phyloP scores from a whole-genome alignment of 2,329 filamentous ascomycete genomes.

The Paraphoma chrysanthemicola region DNA sequence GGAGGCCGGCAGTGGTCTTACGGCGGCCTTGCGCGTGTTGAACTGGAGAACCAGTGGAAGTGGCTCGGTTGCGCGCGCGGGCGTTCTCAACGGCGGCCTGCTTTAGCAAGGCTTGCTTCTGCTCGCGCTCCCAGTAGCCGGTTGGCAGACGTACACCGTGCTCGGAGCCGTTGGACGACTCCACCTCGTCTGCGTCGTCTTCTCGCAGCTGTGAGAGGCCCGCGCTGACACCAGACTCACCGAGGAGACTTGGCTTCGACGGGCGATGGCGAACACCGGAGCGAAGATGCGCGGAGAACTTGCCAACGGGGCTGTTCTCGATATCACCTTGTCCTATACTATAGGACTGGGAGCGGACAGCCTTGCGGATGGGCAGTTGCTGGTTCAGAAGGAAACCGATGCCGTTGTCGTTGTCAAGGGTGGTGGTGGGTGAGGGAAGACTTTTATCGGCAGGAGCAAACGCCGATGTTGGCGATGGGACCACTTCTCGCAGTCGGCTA shows the following conservation, averaged over 20 bases:
- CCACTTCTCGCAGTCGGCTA: conserved; percentile 40
- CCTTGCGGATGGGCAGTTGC: conserved; percentile 83
- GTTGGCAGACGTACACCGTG: conserved; percentile 54
- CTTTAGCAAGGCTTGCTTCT: conserved; percentile 42
- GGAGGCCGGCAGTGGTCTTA: conserved; percentile 56
- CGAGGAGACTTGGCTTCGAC: conserved; percentile 78
- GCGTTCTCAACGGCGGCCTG: conserved; percentile 47
- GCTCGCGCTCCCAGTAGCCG: conserved; percentile 42
- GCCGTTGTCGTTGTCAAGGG: conserved; percentile 57
- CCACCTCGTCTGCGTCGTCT: conserved; percentile 68
- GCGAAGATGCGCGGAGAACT: conserved; percentile 59
- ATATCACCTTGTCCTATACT: conserved; percentile 88
- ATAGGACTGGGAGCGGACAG: conserved; percentile 94
- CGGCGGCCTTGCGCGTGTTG: conserved; percentile 28
- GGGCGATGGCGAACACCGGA: conserved; percentile 74
- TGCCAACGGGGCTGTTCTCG: conserved; percentile 49
- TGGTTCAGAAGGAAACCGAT: conserved; percentile 43
- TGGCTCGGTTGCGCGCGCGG: conserved; percentile 39
- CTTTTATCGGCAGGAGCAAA: neutral
- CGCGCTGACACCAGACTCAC: conserved; percentile 55
- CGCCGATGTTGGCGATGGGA: neutral
- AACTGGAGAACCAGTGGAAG: conserved; percentile 37
- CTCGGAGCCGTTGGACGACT: conserved; percentile 63
- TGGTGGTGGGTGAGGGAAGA: conserved; percentile 42
- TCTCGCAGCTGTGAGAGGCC: conserved; percentile 44